Evolutionary conservation across 2,329 filamentous ascomycete species (phyloP).

Genomic region (Graphilbum sp.): DNA sequence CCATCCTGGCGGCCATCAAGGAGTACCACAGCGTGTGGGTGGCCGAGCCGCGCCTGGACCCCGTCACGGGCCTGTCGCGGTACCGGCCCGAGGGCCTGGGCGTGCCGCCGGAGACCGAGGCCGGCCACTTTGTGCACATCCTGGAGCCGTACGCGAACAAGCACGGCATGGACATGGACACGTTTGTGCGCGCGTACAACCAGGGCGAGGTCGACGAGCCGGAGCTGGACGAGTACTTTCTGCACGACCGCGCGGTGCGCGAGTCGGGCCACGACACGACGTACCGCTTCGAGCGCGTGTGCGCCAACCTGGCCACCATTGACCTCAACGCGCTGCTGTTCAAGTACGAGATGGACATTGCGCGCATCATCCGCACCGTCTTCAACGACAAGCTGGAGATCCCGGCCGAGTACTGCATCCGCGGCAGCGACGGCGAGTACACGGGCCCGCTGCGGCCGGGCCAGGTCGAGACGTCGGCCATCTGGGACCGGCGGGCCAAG

Average conservation of each 20-base stretch:
- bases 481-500: conserved; percentile 81
- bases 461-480: conserved; percentile 63
- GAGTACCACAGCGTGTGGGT: conserved; percentile 90
- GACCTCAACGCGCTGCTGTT: conserved; percentile 90
- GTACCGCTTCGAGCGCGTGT: conserved; percentile 78
- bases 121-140: conserved; percentile 71
- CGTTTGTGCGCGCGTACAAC: conserved; percentile 87
- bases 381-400: conserved; percentile 75
- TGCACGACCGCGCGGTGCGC: conserved; percentile 87
- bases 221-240: conserved; percentile 85
- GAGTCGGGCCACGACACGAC: conserved; percentile 96
- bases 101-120: conserved; percentile 83
- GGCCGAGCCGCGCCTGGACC: conserved; percentile 59
- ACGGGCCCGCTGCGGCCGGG: conserved; percentile 43
- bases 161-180: conserved; percentile 61
- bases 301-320: conserved; percentile 78
- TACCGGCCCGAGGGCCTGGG: conserved; percentile 74
- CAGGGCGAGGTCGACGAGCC: conserved; percentile 59
- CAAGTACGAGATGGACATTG: conserved; percentile 94
- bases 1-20: conserved; percentile 86
- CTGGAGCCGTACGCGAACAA: conserved; percentile 72
- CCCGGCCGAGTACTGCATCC: conserved; percentile 57
- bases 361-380: conserved; percentile 64
- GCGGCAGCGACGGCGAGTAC: neutral
- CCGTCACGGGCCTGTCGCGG: conserved; percentile 60